Conservation (phyloP, 108 stramenopile genomes). For the Chaetoceros muelleri region DNA sequence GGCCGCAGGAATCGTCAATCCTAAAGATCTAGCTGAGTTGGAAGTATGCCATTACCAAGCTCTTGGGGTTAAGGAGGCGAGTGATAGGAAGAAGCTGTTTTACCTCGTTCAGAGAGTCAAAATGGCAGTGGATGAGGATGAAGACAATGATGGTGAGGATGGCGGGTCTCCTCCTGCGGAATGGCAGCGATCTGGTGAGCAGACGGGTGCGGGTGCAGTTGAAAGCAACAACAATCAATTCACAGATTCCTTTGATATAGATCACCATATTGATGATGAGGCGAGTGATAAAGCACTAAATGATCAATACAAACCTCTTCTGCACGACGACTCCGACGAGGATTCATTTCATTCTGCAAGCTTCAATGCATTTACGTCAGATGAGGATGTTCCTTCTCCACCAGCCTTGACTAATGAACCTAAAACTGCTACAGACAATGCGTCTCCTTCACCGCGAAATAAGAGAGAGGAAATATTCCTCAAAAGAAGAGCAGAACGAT, state of each 20-base stretch:
- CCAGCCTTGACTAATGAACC: not conserved
- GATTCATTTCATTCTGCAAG: no score
- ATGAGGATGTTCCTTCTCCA: not conserved
- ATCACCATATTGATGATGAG: not conserved
- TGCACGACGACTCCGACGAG: conserved; percentile 1
- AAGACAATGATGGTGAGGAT: conserved; percentile 17
- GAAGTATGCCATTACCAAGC: conserved; percentile 61
- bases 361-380: not conserved
- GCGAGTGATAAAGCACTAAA: not conserved
- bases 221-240: not conserved
- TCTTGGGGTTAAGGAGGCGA: conserved; percentile 53
- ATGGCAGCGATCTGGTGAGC: not conserved
- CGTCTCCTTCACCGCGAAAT: not conserved
- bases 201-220: not conserved
- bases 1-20: conserved; percentile 73
- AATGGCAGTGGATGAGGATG: conserved; percentile 27
- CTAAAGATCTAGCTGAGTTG: conserved; percentile 55
- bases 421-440: not conserved
- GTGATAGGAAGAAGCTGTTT: conserved; percentile 74
- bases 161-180: not conserved
- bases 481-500: not conserved
- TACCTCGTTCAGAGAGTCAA: conserved; percentile 79
- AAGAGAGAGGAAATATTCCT: not conserved
- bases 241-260: conserved; percentile 1
- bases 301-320: conserved; percentile 1